Evolutionary conservation across 768 basidiomycete species (phyloP).

Genomic region (Hebeloma cylindrosporum): DNA sequence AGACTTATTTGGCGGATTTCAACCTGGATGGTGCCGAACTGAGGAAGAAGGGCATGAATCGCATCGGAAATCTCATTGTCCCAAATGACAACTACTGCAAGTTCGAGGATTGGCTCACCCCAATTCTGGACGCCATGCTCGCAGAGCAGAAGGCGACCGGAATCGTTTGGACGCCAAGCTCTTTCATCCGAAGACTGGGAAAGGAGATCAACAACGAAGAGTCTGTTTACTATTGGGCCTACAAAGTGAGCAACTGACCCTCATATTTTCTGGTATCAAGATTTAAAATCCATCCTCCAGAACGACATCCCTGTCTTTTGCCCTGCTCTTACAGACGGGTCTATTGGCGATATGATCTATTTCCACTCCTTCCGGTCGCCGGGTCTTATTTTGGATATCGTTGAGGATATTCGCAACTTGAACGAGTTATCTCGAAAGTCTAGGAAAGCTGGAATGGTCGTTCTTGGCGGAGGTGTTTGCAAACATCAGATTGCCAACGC

Average conservation of each 20-base stretch:
- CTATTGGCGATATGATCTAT: constrained; percentile 98
- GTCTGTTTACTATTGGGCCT: constrained; percentile 99
- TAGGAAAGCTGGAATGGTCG: constrained; percentile 95
- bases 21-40: constrained; percentile 87
- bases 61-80: constrained; percentile 93
- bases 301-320: constrained; percentile 99
- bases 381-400: constrained; percentile 88
- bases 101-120: constrained; percentile 99
- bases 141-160: constrained; percentile 77
- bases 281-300: constrained; percentile 42
- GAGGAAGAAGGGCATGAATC: constrained; percentile 89
- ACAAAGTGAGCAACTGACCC: constrained; percentile 69
- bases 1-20: constrained; percentile 94
- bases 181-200: constrained; percentile 89
- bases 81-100: constrained; percentile 99
- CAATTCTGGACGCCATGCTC: constrained; percentile 89
- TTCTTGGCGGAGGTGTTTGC: constrained; percentile 96
- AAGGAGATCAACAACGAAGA: constrained; percentile 97
- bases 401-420: constrained; percentile 86
- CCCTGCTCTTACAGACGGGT: constrained; percentile 96
- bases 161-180: constrained; percentile 87
- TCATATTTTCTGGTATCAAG: not conserved
- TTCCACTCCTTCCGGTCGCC: constrained; percentile 94
- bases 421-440: constrained; percentile 89
- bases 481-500: constrained; percentile 99